A percentile compares a stretch with the other conserved stretches of the same genome.
Conservation (phyloP, 2,329 filamentous ascomycete genomes). For the Phialophora verrucosa region DNA sequence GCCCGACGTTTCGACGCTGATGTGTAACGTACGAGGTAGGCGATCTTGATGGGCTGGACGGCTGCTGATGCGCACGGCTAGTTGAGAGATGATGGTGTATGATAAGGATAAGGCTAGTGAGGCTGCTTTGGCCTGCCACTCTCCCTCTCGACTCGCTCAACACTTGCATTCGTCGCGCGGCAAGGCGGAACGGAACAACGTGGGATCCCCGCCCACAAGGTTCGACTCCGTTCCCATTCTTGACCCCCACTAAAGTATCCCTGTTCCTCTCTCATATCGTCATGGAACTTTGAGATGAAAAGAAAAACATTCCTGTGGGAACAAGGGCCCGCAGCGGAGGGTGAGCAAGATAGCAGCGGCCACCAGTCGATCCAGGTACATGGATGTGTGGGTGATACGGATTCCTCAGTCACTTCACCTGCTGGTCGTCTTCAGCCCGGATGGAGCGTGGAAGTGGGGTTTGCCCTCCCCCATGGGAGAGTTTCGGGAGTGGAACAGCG, state of each 20-base stretch:
- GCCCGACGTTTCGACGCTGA: conserved; percentile 30
- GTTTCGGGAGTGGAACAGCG: conserved; percentile 5
- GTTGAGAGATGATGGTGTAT: conserved; percentile 24
- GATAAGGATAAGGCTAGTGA: conserved; percentile 32
- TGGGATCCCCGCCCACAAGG: conserved; percentile 31
- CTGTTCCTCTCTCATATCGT: background rate
- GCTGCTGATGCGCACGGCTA: conserved; percentile 14
- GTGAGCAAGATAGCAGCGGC: conserved; percentile 12
- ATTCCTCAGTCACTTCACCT: conserved; percentile 1
- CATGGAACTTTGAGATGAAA: conserved; percentile 2
- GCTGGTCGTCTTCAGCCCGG: background rate
- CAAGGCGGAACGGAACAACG: conserved; percentile 36
- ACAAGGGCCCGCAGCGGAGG: conserved; percentile 1
- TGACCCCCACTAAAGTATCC: conserved; percentile 16
- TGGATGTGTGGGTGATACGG: conserved; percentile 2
- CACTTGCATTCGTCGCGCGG: conserved; percentile 12
- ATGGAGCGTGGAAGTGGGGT: conserved; percentile 9
- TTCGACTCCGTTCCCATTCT: background rate
- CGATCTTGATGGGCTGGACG: conserved; percentile 21
- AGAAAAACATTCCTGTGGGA: conserved; percentile 2
- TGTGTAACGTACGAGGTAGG: conserved; percentile 14
- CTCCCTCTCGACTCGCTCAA: conserved; percentile 2
- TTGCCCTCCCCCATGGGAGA: conserved; percentile 13
- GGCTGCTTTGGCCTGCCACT: conserved; percentile 17
- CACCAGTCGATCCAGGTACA: conserved; percentile 4